Evolutionary conservation across 2,329 filamentous ascomycete genomes (phyloP), one percentile per base, ranked within the genome.

Genomic region (Xylariaceae sp.): DNA sequence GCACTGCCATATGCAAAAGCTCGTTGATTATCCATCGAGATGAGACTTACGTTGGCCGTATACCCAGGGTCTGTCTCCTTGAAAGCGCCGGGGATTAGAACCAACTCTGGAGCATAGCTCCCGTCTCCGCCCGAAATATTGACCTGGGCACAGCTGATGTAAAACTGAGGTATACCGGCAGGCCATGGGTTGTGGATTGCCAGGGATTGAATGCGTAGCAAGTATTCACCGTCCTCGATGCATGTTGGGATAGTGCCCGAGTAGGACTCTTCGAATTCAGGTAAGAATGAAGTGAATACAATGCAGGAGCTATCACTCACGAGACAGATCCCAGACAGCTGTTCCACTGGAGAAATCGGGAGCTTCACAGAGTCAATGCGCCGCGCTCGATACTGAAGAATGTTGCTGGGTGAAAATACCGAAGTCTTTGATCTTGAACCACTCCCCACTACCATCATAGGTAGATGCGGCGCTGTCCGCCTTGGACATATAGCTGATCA

Each of bases 161-260:
- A 73, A 52, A 78, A 70, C 56, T 69, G 65, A 13, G 69, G 67
- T 39, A 64, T 67, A 13, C 62, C 62, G 3, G 67, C 67, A 1
- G 67, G 68, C 44, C 52, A 64, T 3, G 71, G 72, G 48, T 74
- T 72, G 66, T 84, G 80, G 38, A 84, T 76, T 18, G 75, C 80
- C 38, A 84, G 72, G 40, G 76, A 68, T 62, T 81, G 77, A 56
- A 79, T 74, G 29, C 78, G 68, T 26, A 81, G 65, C 43, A 81
- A 71, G 55, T 81, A 80, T 48, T 80, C 73, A 43, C 79, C 79
- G 30, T 76, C 57, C 19, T 68, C 67, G 39, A 83, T 67, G 49
- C 71, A 72, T 18, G 59, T 51, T 3, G 78, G 78, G 48, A 83
- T 74, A 39, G 64, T 55, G 49, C 51, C 56, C 1, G 60, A 58